Evolutionary conservation across 768 basidiomycete genomes (phyloP).

Genomic region (Russula earlei): DNA sequence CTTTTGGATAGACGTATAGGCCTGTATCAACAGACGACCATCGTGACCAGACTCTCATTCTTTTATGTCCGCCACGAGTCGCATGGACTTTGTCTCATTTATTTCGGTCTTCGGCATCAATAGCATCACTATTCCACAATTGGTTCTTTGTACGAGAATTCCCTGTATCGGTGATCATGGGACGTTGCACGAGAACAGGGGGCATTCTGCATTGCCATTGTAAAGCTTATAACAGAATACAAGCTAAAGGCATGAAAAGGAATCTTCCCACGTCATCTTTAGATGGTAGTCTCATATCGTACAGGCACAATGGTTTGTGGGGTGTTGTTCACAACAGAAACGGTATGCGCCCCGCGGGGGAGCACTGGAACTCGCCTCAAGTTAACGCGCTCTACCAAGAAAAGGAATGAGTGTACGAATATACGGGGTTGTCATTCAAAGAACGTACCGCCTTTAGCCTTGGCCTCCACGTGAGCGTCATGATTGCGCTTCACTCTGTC

Average conservation of each 20-base stretch:
- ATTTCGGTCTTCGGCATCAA: background rate
- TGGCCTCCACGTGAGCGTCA: constrained; percentile 70
- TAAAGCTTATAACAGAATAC: constrained; percentile 4
- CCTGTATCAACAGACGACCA: background rate
- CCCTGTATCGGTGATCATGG: background rate
- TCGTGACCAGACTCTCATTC: background rate
- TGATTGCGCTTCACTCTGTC: constrained; percentile 93
- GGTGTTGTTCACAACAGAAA: constrained; percentile 63
- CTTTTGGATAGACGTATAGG: background rate
- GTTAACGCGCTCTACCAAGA: constrained; percentile 55
- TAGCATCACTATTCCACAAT: background rate
- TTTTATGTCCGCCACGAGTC: background rate
- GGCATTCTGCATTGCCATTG: background rate
- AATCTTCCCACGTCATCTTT: constrained; percentile 25
- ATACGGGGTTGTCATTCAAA: background rate
- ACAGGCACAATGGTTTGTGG: constrained; percentile 92
- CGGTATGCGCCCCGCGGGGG: constrained; percentile 71
- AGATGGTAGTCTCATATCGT: constrained; percentile 95
- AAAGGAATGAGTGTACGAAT: background rate
- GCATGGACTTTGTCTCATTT: background rate
- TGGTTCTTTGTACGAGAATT: background rate
- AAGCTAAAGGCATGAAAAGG: background rate
- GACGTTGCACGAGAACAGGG: background rate
- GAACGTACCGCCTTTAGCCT: constrained; percentile 79
- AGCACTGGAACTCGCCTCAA: constrained; percentile 79